Percentiles rank a stretch among this genome's conserved stretches.
phyloP scores from a whole-genome alignment of 2,329 filamentous ascomycete genomes.

The Chalaropsis ovoidea region DNA sequence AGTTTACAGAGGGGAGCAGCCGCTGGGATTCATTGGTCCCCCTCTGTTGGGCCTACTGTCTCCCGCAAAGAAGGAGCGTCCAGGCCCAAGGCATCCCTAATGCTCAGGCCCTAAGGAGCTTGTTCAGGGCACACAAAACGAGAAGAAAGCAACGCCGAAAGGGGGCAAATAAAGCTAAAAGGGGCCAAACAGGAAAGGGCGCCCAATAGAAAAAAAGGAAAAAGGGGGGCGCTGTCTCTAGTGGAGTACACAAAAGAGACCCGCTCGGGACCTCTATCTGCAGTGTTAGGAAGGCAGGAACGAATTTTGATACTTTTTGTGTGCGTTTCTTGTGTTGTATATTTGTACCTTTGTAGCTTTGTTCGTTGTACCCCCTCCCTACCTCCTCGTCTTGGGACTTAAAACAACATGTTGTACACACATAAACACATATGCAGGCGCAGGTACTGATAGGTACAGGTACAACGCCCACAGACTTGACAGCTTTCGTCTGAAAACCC shows the following conservation, averaged over 20 bases:
- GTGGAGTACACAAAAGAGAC: constrained; percentile 10
- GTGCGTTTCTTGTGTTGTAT: not conserved
- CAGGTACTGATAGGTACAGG: not conserved
- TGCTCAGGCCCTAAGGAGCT: too few species aligned
- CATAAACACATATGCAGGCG: not conserved
- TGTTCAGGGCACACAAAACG: too few species aligned
- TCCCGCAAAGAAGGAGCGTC: too few species aligned
- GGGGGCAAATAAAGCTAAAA: not conserved
- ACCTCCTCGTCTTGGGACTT: not conserved
- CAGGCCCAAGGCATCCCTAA: too few species aligned
- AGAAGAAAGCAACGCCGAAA: too few species aligned
- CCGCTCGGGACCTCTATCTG: constrained; percentile 13
- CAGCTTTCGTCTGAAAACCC: constrained; percentile 20
- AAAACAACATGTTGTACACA: not conserved
- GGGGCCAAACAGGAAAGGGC: not conserved
- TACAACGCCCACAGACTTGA: constrained; percentile 8
- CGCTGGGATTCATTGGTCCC: not conserved
- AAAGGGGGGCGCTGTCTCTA: not conserved
- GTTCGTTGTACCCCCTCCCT: too few species aligned
- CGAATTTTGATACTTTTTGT: not conserved
- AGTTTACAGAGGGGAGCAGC: not conserved
- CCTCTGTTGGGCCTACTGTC: not conserved
- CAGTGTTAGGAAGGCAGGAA: not conserved
- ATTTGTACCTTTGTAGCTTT: not conserved
- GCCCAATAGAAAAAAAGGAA: not conserved